Conservation (phyloP, 345 rosid genomes). For the Eucalyptus pumila region DNA sequence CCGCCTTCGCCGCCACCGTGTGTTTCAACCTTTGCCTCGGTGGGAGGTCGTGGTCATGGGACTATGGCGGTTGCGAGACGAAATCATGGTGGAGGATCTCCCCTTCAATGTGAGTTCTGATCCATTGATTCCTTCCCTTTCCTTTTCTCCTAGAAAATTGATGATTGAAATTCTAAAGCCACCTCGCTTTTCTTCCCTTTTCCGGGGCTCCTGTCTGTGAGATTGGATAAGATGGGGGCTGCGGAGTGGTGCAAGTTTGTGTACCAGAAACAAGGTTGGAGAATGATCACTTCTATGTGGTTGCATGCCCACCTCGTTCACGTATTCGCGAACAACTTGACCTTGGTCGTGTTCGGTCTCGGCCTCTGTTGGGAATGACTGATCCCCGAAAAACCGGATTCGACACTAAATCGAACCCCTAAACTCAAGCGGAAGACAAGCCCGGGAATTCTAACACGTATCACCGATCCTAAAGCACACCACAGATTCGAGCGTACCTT, state of each 20-base stretch:
- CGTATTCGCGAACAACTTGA: slow-evolving; percentile 69
- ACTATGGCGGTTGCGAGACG: slow-evolving; percentile 6
- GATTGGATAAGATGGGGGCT: slow-evolving; percentile 81
- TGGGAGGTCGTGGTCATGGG: background rate
- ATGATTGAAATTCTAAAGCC: background rate
- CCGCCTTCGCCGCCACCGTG: slow-evolving; percentile 56
- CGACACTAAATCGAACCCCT: no score
- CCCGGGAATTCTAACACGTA: no score
- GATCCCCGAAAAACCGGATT: no score
- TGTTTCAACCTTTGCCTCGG: slow-evolving; percentile 65
- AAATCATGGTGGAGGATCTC: slow-evolving; percentile 65
- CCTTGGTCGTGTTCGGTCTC: slow-evolving; percentile 67
- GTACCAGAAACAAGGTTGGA: background rate
- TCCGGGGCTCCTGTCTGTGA: background rate
- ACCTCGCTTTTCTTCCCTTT: background rate
- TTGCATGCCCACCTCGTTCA: slow-evolving; percentile 80
- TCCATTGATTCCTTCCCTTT: background rate
- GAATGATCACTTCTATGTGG: slow-evolving; percentile 13
- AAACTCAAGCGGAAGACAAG: no score
- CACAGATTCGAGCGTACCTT: no score
- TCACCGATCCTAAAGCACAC: no score
- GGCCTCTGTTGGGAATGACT: no score
- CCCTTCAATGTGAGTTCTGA: slow-evolving; percentile 24
- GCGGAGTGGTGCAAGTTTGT: slow-evolving; percentile 12
- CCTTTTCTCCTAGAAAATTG: slow-evolving; percentile 30